Base-by-base conservation (phyloP, 73 alveolate species). In the Paramecium octaurelia region DNA sequence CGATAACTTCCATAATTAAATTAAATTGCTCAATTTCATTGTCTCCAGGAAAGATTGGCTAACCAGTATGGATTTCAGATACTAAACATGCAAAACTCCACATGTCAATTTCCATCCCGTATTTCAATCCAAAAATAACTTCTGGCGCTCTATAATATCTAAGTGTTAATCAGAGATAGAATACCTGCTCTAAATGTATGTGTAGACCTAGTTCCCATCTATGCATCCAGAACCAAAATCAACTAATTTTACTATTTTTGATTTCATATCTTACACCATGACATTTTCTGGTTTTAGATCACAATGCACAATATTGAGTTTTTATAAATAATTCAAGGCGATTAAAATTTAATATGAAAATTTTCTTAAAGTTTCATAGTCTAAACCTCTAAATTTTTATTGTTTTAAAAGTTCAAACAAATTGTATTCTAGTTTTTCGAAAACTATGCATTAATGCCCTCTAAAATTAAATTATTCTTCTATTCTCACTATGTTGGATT, bases 111-210 rank as follows among this genome's bases (percentile, higher is more conserved):
- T 97, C 96, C 36, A 95, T 94, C 48, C 98, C 96, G 89, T 98
- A 98, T 44, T 97, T 96, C 54, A 97, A 92, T 18, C 99, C 99
- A 54, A 98, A 97, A 69, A 98, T 98, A 4, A 98, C 97, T 92
- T 98, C 99, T 21, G 99, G 99, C 4, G 99, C 99, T 85, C 99
- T 85, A 92, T 98, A 98, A 92, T 95, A 97, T 85, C 99, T 93
- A 69, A 59, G 9, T 4, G 6, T 24, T 10, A 59, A 29, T 59
- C 8, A 59, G 6, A 59, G 23, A 48, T 14, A 2, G 18, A 24
- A 29, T 59, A 59, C 90, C 99, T 93, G 59, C 98, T 93, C 76
- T 98, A 96, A 1, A 98, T 98, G 73, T 98, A 96, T 10, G 99
- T 96, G 64, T 96, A 96, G 38, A 95, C 76, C 44, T 94, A 57